Evolutionary conservation across 495 filamentous ascomycete genomes (phyloP), one percentile per base, ranked within the genome.

Genomic region (Aspergillus biplanus): DNA sequence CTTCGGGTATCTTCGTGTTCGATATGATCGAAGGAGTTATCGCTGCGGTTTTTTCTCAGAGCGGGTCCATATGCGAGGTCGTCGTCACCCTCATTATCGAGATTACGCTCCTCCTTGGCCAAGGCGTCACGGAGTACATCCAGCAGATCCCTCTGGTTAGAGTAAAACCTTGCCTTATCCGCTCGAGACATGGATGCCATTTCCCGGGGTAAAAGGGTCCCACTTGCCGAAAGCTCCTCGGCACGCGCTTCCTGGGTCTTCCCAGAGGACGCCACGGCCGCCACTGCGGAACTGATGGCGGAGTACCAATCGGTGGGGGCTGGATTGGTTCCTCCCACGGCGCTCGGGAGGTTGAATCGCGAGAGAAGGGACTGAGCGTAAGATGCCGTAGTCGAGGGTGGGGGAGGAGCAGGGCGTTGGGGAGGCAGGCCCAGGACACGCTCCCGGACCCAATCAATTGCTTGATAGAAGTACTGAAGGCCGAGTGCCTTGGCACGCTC

Each of bases 321-420:
- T 81, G 84, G 5, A 82, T 78, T 16, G 79, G 69, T 70, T 5
- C 73, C 59, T 5, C 75, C 71, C 35, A 73, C 74, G 4, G 80
- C 71, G 13, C 81, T 76, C 16, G 95, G 93, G 33, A 97, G 82
- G 71, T 86, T 90, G 81, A 97, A 97, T 15, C 94, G 86, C 11
- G 92, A 88, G 27, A 97, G 86, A 21, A 97, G 80, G 31, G 81
- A 84, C 75, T 96, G 91, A 4, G 92, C 90, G 72, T 93, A 97
- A 33, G 81, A 84, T 11, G 75, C 79, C 34, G 78, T 74, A 31
- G 74, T 75, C 15, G 74, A 74, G 60, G 76, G 65, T 3, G 64
- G 85, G 15, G 90, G 82, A 13, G 82, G 68, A 11, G 75, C 69
- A 1, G 78, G 69, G 37, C 77, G 75, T 50, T 86, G 75, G 0